Evolutionary conservation across 2,329 filamentous ascomycete genomes (phyloP).

Genomic region (Colletotrichum phormii): DNA sequence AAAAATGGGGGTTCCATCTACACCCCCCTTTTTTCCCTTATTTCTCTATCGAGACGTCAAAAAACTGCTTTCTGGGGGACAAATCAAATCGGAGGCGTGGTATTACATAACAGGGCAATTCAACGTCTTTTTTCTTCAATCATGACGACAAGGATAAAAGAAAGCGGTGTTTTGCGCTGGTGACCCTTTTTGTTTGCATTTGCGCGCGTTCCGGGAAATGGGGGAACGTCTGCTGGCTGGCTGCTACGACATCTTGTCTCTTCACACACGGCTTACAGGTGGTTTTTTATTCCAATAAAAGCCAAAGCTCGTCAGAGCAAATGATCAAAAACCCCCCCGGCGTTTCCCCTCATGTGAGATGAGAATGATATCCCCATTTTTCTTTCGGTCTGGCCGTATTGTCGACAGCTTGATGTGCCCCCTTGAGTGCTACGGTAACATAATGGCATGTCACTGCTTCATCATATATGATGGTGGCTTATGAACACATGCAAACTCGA

Average conservation of each 20-base stretch:
- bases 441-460: neutral
- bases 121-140: constrained; percentile 35
- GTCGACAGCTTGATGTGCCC: neutral
- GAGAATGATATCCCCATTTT: neutral
- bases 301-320: constrained; percentile 53
- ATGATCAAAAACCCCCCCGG: constrained; percentile 43
- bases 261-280: constrained; percentile 35
- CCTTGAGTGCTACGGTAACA: no score
- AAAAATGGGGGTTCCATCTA: constrained; percentile 12
- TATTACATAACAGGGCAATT: constrained; percentile 38
- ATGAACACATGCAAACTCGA: neutral
- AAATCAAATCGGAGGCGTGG: constrained; percentile 37
- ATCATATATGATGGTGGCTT: neutral
- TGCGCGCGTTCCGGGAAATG: constrained; percentile 55
- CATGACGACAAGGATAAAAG: constrained; percentile 3
- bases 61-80: constrained; percentile 38
- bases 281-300: constrained; percentile 52
- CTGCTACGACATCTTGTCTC: constrained; percentile 50
- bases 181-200: constrained; percentile 48
- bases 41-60: constrained; percentile 23
- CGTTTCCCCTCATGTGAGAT: constrained; percentile 7
- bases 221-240: constrained; percentile 52
- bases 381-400: neutral
- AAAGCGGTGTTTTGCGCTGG: constrained; percentile 30
- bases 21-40: neutral